phyloP scores from a whole-genome alignment of 495 filamentous ascomycete species.

The Cercophora sp. region DNA sequence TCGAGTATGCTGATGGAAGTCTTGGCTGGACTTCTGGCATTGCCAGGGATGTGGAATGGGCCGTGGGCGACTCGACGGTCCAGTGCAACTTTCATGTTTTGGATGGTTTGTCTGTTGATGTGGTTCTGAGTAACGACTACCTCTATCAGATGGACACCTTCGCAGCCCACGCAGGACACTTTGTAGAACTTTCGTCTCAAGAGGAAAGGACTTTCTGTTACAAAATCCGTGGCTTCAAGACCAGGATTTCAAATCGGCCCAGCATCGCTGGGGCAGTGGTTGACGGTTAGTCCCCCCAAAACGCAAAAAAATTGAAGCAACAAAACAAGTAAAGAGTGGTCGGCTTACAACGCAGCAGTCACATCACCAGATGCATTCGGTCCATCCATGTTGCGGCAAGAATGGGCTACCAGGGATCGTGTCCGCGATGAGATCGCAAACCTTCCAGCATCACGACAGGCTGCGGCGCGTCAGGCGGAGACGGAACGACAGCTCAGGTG shows the following conservation, averaged over 20 bases:
- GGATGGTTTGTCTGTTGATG: neutral
- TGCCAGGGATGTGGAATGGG: neutral
- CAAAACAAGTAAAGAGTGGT: neutral
- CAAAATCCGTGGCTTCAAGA: neutral
- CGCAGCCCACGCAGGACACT: neutral
- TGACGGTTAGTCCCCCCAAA: no score
- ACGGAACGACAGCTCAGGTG: neutral
- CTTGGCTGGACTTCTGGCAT: neutral
- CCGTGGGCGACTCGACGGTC: neutral
- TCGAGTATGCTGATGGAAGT: neutral
- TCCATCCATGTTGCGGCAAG: neutral
- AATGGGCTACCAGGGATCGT: neutral
- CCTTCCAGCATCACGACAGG: neutral
- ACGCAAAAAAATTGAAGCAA: no score
- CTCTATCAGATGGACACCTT: neutral
- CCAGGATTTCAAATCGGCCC: no score
- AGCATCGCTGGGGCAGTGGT: no score
- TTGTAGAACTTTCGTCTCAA: neutral
- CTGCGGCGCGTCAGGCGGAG: neutral
- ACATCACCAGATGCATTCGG: neutral
- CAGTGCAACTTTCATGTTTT: neutral
- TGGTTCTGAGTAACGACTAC: neutral
- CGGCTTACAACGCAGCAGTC: neutral
- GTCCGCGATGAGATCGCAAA: neutral
- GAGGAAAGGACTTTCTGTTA: neutral